Base-by-base conservation (phyloP, 2,329 filamentous ascomycete species). In the Diaporthe helianthi region DNA sequence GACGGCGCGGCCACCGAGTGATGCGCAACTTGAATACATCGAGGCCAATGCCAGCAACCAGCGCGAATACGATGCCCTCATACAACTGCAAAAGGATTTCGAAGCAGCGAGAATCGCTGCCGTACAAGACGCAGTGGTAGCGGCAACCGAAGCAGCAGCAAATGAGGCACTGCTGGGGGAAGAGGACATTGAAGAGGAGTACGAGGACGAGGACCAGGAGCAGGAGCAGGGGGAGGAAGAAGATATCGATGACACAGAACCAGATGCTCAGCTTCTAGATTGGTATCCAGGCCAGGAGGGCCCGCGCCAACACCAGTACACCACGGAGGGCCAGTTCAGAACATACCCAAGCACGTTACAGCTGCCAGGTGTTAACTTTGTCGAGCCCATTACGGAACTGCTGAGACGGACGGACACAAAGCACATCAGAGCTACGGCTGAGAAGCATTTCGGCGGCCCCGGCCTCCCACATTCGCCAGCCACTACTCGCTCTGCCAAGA, bases 391-490 rank as follows among this genome's bases (percentile, higher is more conserved):
- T 22, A 84, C 87, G 2, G 80, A 86, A 5, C 83, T 97, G 2
- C 83, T 98, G 2, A 84, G 85, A 17, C 83, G 90, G 67, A 87
- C 89, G 66, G 87, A 93, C 69, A 87, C 90, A 52, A 91, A 89
- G 68, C 96, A 99, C 76, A 83, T 98, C 38, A 84, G 85, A 41
- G 86, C 91, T 68, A 86, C 91, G 1, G 92, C 94, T 0, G 88
- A 93, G 73, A 86, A 84, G 52, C 85, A 88, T 0, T 95, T 97
- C 77, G 95, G 94, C 52, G 95, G 95, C 0, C 80, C 80, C 4
- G 88, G 90, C 0, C 82, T 98, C 19, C 94, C 94, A 3, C 85
- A 91, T 76, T 97, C 93, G 1, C 89, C 92, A 0, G 86, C 90
- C 1, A 94, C 92, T 2, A 90, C 92, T 0, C 80, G 82, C 38